Base-by-base conservation (phyloP, 345 rosid species). In the Isatis tinctoria region DNA sequence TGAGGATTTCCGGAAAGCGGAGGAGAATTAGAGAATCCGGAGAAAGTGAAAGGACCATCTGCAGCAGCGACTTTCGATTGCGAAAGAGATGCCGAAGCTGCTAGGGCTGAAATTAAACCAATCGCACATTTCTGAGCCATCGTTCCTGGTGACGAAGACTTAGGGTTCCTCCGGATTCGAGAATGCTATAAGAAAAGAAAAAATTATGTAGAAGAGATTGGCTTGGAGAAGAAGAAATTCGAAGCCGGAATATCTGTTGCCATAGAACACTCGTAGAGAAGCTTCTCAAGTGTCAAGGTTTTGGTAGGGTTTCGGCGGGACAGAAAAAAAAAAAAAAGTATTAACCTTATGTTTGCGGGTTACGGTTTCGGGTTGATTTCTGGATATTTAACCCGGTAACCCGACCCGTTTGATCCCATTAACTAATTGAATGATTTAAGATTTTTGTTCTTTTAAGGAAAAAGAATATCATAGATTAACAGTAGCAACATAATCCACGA, bases 111-210 rank as follows among this genome's bases (percentile, higher is more conserved):
- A 63, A 92, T 79, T 14, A 90, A 26, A 28, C 97, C 91, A 35
- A 83, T 65, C 63, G 88, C 88, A 81, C 72, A 80, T 22, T 86
- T 22, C 76, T 84, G 92, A 58, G 82, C 88, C 98, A 92, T 95
- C 75, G 33, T 24, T 59, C 13, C 48, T 39, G 24, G 32, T n/a
- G 13, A 57, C 6, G 28, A 72, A 72, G 12, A 30, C 32, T 47
- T 54, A 52, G 44, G 63, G 27, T 40, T 67, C 52, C 67, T 39
- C 33, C 1, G 8, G 36, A 14, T 39, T 72, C 2, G 66, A 64
- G 14, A 75, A 80, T 70, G 70, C 16, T 30, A 17, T 61, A 9
- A 26, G n/a, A 7, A n/a, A 20, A 1, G 27, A 20, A 32, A 2
- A 20, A 11, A 11, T 82, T 69, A 73, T 45, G 61, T 30, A 56